Conservation (phyloP, 2,329 filamentous ascomycete species). For the Colletotrichum lini region DNA sequence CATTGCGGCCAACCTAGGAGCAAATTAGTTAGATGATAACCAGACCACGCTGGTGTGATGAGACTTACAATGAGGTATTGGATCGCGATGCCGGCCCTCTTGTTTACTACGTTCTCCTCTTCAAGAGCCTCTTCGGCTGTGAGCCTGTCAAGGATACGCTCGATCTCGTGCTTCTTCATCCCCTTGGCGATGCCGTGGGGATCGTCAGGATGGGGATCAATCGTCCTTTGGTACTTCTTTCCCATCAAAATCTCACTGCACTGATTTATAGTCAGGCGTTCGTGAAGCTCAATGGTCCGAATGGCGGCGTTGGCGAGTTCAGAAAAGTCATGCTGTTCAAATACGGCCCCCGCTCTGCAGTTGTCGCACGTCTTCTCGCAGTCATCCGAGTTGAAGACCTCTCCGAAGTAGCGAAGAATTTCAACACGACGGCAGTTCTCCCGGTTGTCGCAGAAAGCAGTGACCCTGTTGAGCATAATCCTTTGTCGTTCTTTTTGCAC, state of each 20-base stretch:
- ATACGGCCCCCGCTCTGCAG: slow-evolving; percentile 80
- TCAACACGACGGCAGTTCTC: slow-evolving; percentile 90
- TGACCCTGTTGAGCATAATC: slow-evolving; percentile 87
- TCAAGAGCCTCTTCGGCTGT: slow-evolving; percentile 79
- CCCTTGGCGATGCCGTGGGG: slow-evolving; percentile 79
- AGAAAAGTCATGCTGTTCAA: slow-evolving; percentile 83
- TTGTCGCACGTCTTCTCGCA: slow-evolving; percentile 90
- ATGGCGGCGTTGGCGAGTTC: slow-evolving; percentile 80
- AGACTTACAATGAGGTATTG: slow-evolving; percentile 78
- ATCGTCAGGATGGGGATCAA: slow-evolving; percentile 66
- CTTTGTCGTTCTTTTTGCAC: slow-evolving; percentile 89
- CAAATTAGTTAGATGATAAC: slow-evolving; percentile 4
- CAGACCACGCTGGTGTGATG: slow-evolving; percentile 36
- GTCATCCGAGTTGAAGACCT: slow-evolving; percentile 79
- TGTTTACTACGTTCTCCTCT: slow-evolving; percentile 78
- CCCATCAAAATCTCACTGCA: slow-evolving; percentile 90
- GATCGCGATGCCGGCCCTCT: slow-evolving; percentile 74
- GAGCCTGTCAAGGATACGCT: slow-evolving; percentile 86
- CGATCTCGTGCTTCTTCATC: slow-evolving; percentile 81
- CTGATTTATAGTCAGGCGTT: slow-evolving; percentile 79
- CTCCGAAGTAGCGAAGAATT: slow-evolving; percentile 94
- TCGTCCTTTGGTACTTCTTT: slow-evolving; percentile 71
- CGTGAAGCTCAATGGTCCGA: slow-evolving; percentile 73
- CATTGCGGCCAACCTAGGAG: slow-evolving; percentile 56
- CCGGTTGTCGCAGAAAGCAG: slow-evolving; percentile 90